These are phyloP conservation scores for Ogataea ramenticola DNA, from an alignment of 805 yeast species.

Conservation along the genomic window DNA sequence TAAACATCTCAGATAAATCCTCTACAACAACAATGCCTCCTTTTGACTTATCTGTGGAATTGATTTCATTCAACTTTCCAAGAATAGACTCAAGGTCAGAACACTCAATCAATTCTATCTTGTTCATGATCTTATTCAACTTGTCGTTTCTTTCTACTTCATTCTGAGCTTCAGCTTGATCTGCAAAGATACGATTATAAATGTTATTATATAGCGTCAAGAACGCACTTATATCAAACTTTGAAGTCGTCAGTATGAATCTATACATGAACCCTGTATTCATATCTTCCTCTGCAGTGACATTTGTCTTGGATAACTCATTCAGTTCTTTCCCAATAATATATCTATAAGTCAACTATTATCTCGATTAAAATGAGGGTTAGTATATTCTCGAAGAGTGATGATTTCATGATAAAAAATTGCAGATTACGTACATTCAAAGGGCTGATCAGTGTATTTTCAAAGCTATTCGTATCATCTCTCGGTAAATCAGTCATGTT, in stretches of 20 bases:
- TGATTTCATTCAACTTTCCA: background rate
- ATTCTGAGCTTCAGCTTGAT: background rate
- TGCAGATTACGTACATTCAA: background rate
- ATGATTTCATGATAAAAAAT: too few relatives aligned
- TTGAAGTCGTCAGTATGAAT: background rate
- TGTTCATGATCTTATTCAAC: constrained; percentile 2
- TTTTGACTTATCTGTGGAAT: background rate
- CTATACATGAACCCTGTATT: too few relatives aligned
- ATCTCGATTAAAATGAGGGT: too few relatives aligned
- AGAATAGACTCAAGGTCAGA: constrained; percentile 8
- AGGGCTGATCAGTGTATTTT: background rate
- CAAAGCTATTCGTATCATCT: background rate
- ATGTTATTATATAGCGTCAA: too few relatives aligned
- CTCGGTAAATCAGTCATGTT: too few relatives aligned
- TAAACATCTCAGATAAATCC: constrained; percentile 21
- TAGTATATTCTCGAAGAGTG: background rate
- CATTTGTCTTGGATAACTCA: too few relatives aligned
- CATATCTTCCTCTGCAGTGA: too few relatives aligned
- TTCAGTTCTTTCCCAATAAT: background rate
- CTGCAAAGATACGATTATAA: too few relatives aligned
- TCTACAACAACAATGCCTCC: constrained; percentile 15
- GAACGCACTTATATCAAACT: background rate
- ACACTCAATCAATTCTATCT: constrained; percentile 8
- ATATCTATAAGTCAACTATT: background rate
- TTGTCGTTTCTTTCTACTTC: background rate